Evolutionary conservation across 768 basidiomycete genomes (phyloP).

Genomic region (Pisolithus orientalis): DNA sequence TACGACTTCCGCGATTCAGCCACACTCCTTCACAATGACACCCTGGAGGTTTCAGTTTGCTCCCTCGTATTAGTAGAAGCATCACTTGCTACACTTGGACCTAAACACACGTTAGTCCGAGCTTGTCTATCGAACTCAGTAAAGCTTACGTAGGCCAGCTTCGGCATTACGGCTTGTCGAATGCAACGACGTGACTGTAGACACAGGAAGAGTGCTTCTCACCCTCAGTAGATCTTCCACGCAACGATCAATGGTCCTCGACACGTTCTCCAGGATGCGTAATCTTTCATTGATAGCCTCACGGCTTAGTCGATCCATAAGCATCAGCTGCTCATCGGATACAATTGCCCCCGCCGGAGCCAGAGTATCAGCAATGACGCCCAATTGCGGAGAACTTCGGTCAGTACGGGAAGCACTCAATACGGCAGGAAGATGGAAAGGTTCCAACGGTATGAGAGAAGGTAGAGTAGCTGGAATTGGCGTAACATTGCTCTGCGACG

Average conservation of each 20-base stretch:
- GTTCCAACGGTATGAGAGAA: slow-evolving; percentile 20
- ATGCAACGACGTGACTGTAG: slow-evolving; percentile 11
- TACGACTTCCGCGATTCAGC: neutral
- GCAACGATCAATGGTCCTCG: slow-evolving; percentile 63
- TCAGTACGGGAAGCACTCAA: neutral
- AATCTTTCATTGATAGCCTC: slow-evolving; percentile 84
- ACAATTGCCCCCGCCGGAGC: neutral
- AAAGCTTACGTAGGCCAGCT: neutral
- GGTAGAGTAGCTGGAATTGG: slow-evolving; percentile 8
- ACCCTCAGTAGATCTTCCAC: slow-evolving; percentile 75
- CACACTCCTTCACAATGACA: neutral
- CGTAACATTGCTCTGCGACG: neutral
- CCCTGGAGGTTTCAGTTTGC: neutral
- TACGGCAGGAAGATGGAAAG: neutral
- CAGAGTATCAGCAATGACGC: neutral
- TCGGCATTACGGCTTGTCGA: slow-evolving; percentile 4
- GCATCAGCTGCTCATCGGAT: slow-evolving; percentile 52
- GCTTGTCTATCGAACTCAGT: neutral
- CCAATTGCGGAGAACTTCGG: slow-evolving; percentile 6
- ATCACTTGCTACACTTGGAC: neutral
- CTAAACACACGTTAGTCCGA: neutral
- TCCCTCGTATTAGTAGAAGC: neutral
- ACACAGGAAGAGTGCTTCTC: slow-evolving; percentile 59
- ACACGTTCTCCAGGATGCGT: slow-evolving; percentile 71
- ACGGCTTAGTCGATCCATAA: slow-evolving; percentile 61